Evolutionary conservation across 495 filamentous ascomycete genomes (phyloP).

Genomic region (Oleoguttula mirabilis): DNA sequence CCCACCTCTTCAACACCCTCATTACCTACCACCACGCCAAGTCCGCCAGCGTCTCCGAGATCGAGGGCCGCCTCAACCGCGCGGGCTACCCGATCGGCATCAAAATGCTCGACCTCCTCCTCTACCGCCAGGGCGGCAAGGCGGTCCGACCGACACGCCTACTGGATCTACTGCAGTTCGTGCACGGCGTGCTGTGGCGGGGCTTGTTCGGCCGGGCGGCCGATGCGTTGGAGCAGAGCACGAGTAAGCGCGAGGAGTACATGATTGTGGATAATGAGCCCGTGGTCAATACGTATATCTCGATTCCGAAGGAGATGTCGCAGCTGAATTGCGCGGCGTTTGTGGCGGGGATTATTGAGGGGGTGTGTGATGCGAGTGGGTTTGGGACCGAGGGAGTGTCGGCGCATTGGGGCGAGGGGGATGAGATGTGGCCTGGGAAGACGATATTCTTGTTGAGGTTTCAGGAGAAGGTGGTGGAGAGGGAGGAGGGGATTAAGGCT

Average conservation of each 20-base stretch:
- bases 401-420: conserved; percentile 69
- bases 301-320: conserved; percentile 85
- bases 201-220: conserved; percentile 84
- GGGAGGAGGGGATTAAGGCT: conserved; percentile 49
- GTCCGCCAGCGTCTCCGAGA: conserved; percentile 81
- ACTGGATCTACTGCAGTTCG: conserved; percentile 84
- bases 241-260: conserved; percentile 78
- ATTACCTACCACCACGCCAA: conserved; percentile 84
- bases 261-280: conserved; percentile 98
- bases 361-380: conserved; percentile 81
- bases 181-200: conserved; percentile 79
- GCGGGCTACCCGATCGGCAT: conserved; percentile 94
- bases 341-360: conserved; percentile 91
- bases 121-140: conserved; percentile 59
- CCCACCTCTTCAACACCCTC: conserved; percentile 94
- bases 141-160: conserved; percentile 75
- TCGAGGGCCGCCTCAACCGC: conserved; percentile 82
- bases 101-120: conserved; percentile 86
- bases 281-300: conserved; percentile 83
- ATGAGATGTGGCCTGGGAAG: conserved; percentile 84
- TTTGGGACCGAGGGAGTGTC: conserved; percentile 74
- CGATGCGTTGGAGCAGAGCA: conserved; percentile 80
- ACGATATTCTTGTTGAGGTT: conserved; percentile 94
- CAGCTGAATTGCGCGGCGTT: conserved; percentile 94
- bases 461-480: conserved; percentile 72